Percentiles rank a stretch among this genome's conserved stretches.
These are phyloP conservation scores for Nicotiana tabacum DNA, from an alignment of 257 asterid genomes.

Conservation along the genomic window DNA sequence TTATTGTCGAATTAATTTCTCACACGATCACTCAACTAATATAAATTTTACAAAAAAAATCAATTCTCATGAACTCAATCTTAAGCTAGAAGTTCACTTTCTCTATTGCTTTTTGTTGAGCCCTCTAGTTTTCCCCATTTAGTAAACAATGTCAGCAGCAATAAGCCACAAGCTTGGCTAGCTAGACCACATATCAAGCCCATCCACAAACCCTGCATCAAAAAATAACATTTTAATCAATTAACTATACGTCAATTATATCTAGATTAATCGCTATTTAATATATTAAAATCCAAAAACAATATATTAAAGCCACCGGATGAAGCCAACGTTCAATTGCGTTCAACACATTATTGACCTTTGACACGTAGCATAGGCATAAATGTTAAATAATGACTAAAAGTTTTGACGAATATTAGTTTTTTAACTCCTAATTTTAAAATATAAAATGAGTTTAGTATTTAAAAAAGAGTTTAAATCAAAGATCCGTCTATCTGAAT, in stretches of 20 bases:
- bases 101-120: constrained; percentile 4
- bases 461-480: background rate
- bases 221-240: background rate
- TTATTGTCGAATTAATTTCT: too few relatives aligned
- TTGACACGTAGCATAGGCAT: background rate
- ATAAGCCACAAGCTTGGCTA: constrained; percentile 45
- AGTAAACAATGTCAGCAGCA: constrained; percentile 42
- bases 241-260: background rate
- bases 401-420: too few relatives aligned
- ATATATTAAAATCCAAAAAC: background rate
- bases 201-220: constrained; percentile 62
- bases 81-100: background rate
- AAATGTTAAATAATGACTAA: too few relatives aligned
- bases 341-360: background rate
- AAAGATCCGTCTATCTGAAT: accelerated
- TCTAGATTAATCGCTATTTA: background rate
- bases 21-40: too few relatives aligned
- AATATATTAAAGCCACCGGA: background rate
- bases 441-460: background rate
- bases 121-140: constrained; percentile 50
- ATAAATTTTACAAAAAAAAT: too few relatives aligned
- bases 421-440: too few relatives aligned
- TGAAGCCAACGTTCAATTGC: background rate
- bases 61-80: background rate
- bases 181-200: constrained; percentile 64